Conservation (phyloP, 2,329 filamentous ascomycete species). For the Penicillium glabrum region DNA sequence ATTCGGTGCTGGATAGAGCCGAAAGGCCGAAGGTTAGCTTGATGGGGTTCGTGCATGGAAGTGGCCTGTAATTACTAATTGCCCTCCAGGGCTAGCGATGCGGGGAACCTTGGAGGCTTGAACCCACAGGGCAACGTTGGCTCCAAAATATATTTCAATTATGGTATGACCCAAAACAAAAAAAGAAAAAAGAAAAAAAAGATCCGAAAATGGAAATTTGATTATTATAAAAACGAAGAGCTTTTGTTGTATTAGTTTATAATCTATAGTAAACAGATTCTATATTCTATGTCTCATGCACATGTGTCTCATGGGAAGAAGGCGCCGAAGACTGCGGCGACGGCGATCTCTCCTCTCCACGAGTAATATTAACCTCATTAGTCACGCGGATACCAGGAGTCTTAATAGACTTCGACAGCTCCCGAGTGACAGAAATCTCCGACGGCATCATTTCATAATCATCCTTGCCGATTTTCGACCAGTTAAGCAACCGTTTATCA, state of each 20-base stretch:
- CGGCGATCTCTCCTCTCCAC: background rate
- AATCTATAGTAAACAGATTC: background rate
- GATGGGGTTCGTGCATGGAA: background rate
- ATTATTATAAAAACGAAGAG: background rate
- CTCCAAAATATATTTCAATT: too few species aligned
- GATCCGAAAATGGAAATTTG: background rate
- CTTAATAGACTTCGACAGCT: conserved; percentile 1
- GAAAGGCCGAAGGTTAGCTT: background rate
- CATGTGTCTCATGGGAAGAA: conserved; percentile 2
- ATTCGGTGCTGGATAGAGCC: background rate
- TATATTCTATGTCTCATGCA: background rate
- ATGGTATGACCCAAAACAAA: too few species aligned
- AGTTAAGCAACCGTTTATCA: conserved; percentile 22
- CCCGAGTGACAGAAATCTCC: conserved; percentile 17
- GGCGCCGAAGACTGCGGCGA: conserved; percentile 9
- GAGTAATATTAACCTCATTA: conserved; percentile 22
- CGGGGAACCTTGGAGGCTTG: background rate
- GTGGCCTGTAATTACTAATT: background rate
- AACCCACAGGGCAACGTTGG: background rate
- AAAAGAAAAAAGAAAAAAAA: too few species aligned
- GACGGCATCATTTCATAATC: conserved; percentile 31
- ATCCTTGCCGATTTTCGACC: conserved; percentile 19
- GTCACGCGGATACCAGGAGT: conserved; percentile 21
- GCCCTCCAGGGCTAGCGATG: background rate
- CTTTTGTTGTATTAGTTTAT: background rate